These are phyloP conservation scores for Cucurbita moschata DNA, from an alignment of 306 rosid species.

Conservation along the genomic window DNA sequence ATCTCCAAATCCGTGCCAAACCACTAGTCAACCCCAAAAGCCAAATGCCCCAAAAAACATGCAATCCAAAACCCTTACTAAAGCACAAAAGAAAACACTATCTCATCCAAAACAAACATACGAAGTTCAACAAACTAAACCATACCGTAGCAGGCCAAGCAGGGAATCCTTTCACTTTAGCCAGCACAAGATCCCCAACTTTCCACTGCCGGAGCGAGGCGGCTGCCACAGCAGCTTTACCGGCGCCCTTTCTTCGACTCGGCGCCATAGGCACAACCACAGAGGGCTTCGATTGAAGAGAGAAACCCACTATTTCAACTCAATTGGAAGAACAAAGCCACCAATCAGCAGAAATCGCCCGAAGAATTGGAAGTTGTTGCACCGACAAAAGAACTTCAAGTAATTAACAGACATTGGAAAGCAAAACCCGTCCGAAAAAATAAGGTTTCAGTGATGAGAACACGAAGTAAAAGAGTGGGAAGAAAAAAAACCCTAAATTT, in stretches of 20 bases:
- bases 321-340: conserved; percentile 14
- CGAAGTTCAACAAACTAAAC: neutral
- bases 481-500: conserved; percentile 33
- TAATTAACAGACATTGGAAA: conserved; percentile 60
- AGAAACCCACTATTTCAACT: conserved; percentile 20
- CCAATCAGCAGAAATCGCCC: conserved; percentile 27
- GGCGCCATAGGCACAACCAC: conserved; percentile 51
- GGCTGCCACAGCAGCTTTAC: conserved; percentile 66
- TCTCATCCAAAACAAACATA: neutral
- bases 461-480: neutral
- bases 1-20: conserved; percentile 1
- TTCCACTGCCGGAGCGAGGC: conserved; percentile 87
- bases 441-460: neutral
- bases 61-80: conserved; percentile 19
- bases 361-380: conserved; percentile 24
- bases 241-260: conserved; percentile 57
- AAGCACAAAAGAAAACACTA: neutral
- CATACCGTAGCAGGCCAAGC: conserved; percentile 96
- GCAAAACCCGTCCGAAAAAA: neutral
- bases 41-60: conserved; percentile 10
- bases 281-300: conserved; percentile 22
- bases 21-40: conserved; percentile 3
- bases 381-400: conserved; percentile 14
- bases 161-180: conserved; percentile 91
- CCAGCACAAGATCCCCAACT: conserved; percentile 94